These are phyloP conservation scores for Phytophthora europaea DNA, from an alignment of 352 stramenopile species.

Conservation along the genomic window DNA sequence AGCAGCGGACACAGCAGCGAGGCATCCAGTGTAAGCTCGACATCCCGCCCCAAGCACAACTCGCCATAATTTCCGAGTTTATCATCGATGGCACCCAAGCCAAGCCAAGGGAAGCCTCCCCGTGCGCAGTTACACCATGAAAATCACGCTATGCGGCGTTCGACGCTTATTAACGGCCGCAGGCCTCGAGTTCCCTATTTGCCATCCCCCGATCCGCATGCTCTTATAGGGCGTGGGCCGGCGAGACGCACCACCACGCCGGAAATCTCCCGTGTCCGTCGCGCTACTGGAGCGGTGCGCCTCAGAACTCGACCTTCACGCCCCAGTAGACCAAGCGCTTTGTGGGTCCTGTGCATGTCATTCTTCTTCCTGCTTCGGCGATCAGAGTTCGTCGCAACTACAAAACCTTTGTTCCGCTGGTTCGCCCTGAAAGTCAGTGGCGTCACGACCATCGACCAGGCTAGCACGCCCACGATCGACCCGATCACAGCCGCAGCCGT, in stretches of 20 bases:
- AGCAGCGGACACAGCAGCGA: not conserved
- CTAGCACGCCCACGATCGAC: not conserved
- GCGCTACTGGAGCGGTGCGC: not conserved
- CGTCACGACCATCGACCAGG: not conserved
- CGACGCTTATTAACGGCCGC: not conserved
- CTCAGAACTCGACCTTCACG: too few species aligned
- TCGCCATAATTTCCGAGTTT: too few species aligned
- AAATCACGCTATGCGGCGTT: not conserved
- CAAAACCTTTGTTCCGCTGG: not conserved
- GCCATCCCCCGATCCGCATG: not conserved
- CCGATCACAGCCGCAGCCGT: not conserved
- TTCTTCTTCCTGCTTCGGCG: constrained; percentile 24
- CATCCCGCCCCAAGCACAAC: not conserved
- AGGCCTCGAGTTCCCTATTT: not conserved
- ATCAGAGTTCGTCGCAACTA: constrained; percentile 9
- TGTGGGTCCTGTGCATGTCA: not conserved
- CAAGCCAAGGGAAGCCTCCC: too few species aligned
- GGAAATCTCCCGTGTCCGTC: not conserved
- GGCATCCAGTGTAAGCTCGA: not conserved
- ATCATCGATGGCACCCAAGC: too few species aligned
- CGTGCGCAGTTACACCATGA: not conserved
- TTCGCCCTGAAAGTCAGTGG: not conserved
- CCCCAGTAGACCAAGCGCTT: too few species aligned
- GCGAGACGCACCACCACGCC: not conserved
- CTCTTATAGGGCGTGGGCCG: constrained; percentile 1